phyloP scores from a whole-genome alignment of 371 early-diverging fungal species.

The Batrachochytrium dendrobatidis region DNA sequence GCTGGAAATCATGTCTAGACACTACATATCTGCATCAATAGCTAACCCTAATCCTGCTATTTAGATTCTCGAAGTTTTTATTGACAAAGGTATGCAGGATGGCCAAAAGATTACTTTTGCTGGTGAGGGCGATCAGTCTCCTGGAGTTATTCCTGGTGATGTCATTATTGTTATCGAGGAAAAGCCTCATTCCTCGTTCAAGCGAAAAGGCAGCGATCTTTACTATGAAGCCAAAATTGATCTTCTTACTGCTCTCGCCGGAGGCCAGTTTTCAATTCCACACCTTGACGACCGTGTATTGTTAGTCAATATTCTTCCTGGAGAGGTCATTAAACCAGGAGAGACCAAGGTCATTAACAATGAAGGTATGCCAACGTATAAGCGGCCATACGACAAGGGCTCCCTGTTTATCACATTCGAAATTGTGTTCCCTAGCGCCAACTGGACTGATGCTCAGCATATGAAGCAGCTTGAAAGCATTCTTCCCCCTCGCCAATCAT shows the following conservation, averaged over 20 bases:
- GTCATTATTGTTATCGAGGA: constrained; percentile 76
- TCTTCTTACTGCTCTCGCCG: constrained; percentile 86
- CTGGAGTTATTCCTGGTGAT: constrained; percentile 72
- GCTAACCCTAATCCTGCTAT: background rate
- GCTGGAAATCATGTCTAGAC: background rate
- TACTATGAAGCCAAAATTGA: constrained; percentile 81
- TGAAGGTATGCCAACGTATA: constrained; percentile 90
- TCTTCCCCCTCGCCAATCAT: constrained; percentile 36
- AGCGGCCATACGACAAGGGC: constrained; percentile 65
- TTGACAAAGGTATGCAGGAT: constrained; percentile 87
- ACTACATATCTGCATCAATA: background rate
- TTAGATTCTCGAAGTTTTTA: constrained; percentile 70
- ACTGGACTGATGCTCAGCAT: constrained; percentile 63
- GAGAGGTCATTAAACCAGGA: constrained; percentile 84
- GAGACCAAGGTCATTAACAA: constrained; percentile 74
- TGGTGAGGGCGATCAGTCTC: constrained; percentile 87
- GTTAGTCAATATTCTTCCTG: constrained; percentile 77
- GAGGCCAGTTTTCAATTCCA: constrained; percentile 78
- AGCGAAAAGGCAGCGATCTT: constrained; percentile 74
- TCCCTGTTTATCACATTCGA: constrained; percentile 84
- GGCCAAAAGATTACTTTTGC: constrained; percentile 84
- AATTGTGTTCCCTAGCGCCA: constrained; percentile 74
- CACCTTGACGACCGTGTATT: constrained; percentile 90
- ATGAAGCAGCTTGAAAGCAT: constrained; percentile 29
- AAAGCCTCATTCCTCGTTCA: constrained; percentile 70